Percentiles rank a stretch among this genome's conserved stretches.
These are phyloP conservation scores for Gossypium stocksii DNA, from an alignment of 345 rosid species.

Conservation along the genomic window DNA sequence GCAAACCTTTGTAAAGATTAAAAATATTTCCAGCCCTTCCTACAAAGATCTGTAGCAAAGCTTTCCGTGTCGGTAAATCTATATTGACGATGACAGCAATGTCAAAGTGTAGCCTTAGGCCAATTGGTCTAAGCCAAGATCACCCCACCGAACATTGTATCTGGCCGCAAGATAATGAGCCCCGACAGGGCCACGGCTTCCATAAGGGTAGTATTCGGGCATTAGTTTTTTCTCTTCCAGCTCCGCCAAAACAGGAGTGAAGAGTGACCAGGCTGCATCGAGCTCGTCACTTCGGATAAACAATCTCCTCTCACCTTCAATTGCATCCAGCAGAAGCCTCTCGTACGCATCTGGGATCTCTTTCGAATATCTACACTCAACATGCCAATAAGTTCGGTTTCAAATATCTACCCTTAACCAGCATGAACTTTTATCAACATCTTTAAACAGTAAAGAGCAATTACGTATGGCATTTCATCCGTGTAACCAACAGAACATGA, in stretches of 20 bases:
- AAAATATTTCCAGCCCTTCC: background rate
- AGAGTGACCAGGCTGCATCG: conserved; percentile 90
- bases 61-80: background rate
- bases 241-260: conserved; percentile 80
- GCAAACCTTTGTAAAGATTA: background rate
- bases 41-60: background rate
- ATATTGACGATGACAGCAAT: background rate
- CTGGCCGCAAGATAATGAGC: conserved; percentile 97
- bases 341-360: conserved; percentile 99
- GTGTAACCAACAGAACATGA: background rate
- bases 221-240: conserved; percentile 69
- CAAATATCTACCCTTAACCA: background rate
- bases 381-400: background rate
- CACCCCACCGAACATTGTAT: conserved; percentile 94
- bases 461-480: background rate
- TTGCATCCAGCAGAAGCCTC: conserved; percentile 89
- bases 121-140: conserved; percentile 50
- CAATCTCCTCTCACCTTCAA: conserved; percentile 94
- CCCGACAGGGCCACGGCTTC: conserved; percentile 99
- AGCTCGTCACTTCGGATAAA: conserved; percentile 97
- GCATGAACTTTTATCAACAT: background rate
- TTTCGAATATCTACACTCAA: conserved; percentile 62
- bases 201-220: conserved; percentile 91
- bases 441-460: background rate
- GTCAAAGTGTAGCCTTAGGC: conserved; percentile 16